Conservation (phyloP, 2,329 filamentous ascomycete genomes). For the Aspergillus tamarii region DNA sequence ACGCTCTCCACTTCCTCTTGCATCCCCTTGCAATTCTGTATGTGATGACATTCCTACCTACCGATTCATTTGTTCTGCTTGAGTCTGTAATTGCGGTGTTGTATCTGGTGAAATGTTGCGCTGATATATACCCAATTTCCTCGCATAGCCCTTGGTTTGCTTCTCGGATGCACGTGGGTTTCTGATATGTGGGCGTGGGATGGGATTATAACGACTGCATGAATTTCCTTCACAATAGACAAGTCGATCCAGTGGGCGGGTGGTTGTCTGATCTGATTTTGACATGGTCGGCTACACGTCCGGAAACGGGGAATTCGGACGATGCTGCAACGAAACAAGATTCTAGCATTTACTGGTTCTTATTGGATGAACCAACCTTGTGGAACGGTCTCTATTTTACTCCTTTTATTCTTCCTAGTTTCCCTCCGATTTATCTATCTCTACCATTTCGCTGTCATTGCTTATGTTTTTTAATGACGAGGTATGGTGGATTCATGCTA, state of each 20-base stretch:
- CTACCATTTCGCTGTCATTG: not conserved
- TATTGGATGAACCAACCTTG: not conserved
- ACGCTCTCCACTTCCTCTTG: conserved; percentile 7
- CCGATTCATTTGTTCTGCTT: conserved; percentile 13
- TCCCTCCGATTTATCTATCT: not conserved
- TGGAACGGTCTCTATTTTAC: not conserved
- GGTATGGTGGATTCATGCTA: not conserved
- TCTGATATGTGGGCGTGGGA: conserved; percentile 23
- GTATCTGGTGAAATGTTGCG: conserved; percentile 24
- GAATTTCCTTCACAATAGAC: conserved; percentile 29
- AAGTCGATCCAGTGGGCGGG: conserved; percentile 14
- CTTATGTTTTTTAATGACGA: not conserved
- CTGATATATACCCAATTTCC: conserved; percentile 33
- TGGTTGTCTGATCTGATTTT: not conserved
- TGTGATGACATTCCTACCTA: conserved; percentile 8
- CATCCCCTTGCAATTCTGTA: conserved; percentile 7
- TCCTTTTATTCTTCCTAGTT: not conserved
- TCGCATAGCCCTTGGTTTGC: conserved; percentile 29
- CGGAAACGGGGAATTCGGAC: not conserved
- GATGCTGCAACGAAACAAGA: not conserved
- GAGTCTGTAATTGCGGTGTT: conserved; percentile 17
- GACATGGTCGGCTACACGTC: not conserved
- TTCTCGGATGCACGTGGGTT: conserved; percentile 22
- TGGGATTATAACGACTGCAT: conserved; percentile 30
- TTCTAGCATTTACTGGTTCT: not conserved